Evolutionary conservation across 2,329 filamentous ascomycete species (phyloP), one percentile per base, ranked within the genome.

Genomic region (Colletotrichum eleusines): DNA sequence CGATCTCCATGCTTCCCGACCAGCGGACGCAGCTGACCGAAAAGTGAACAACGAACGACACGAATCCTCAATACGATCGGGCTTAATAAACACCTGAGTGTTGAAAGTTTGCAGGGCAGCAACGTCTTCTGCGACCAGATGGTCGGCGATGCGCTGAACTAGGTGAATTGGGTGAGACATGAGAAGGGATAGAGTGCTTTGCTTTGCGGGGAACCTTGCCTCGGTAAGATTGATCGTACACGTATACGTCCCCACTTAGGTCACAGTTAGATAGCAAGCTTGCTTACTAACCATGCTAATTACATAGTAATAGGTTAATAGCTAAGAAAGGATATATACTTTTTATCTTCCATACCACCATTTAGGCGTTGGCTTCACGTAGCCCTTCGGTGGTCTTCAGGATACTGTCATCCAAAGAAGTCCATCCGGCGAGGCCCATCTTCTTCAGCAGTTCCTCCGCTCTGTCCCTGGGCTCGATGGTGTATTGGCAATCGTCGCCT

Each of bases 381-480:
- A n/a, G n/a, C n/a, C n/a, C n/a, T n/a, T n/a, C n/a, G n/a, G n/a
- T n/a, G n/a, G n/a, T 26, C 9, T 26, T 7, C 20, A 70, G 20
- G 4, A 42, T 70, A 9, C n/a, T n/a, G n/a, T 71, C 64, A 35
- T 74, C 75, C 12, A 76, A 35, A 1, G 65, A 63, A 1, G 69
- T 73, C 75, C 75, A 76, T 1, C 72, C 74, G 9, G 61, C 68
- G 6, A 46, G 59, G 28, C 72, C 67, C 3, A 76, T 44, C 18
- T 67, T 57, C 14, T 63, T 60, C 40, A 77, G 53, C 11, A 76
- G 20, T 26, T 75, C 46, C 35, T 76, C 76, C 0, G 75, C 74
- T 28, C 72, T 46, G 3, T 53, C 69, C 11, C 61, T 53, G 7
- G 71, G 68, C 58, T 66, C 40, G 48, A 75, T 48, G 38, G 61